Conservation (phyloP, 2,329 filamentous ascomycete species). For the Fusarium napiforme region DNA sequence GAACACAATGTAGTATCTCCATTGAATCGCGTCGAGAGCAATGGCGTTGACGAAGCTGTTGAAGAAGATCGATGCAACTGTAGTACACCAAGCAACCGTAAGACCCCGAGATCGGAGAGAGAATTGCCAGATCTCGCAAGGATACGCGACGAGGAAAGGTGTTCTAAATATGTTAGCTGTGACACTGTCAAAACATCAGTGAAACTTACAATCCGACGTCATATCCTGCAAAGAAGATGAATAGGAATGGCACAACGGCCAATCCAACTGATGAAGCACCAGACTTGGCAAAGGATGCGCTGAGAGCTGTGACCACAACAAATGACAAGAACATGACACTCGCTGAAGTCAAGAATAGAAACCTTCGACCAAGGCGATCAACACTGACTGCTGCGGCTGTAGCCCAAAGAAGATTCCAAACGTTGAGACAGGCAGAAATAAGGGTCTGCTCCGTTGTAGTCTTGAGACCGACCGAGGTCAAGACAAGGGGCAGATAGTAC, state of each 20-base stretch:
- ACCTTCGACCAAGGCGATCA: neutral
- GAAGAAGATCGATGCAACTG: neutral
- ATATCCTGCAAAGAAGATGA: slow-evolving; percentile 10
- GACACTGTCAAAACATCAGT: no score
- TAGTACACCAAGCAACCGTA: neutral
- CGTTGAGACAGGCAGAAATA: neutral
- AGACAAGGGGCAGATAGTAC: slow-evolving; percentile 3
- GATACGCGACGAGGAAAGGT: neutral
- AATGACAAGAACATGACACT: neutral
- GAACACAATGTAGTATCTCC: slow-evolving; percentile 10
- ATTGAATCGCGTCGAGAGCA: slow-evolving; percentile 1
- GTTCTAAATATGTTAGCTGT: neutral
- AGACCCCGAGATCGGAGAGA: neutral
- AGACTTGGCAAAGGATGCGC: neutral
- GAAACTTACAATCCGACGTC: slow-evolving; percentile 3
- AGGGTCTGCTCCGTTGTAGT: slow-evolving; percentile 2
- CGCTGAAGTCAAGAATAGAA: neutral
- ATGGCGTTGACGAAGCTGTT: slow-evolving; percentile 13
- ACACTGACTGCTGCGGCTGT: neutral
- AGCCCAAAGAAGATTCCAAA: slow-evolving; percentile 10
- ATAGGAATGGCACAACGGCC: neutral
- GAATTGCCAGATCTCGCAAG: slow-evolving; percentile 10
- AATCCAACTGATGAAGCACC: neutral
- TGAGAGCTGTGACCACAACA: neutral
- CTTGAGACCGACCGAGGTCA: neutral